Evolutionary conservation across 2,329 filamentous ascomycete species (phyloP), one percentile per base, ranked within the genome.

Genomic region (Cercospora canescens): DNA sequence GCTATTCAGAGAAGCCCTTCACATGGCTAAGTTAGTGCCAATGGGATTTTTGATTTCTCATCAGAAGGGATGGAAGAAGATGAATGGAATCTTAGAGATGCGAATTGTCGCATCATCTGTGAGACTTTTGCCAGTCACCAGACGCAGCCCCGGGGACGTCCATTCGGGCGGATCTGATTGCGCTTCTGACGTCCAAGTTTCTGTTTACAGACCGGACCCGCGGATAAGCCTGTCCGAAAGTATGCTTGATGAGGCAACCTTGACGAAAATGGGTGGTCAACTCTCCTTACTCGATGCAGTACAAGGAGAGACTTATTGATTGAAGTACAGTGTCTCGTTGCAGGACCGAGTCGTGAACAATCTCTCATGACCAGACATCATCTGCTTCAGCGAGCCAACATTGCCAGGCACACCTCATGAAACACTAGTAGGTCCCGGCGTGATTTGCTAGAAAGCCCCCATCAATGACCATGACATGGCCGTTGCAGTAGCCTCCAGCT

Each of bases 401-500:
- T 1, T 8, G 12, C 35, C 18, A 35, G n/a, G 28, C 6, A 16
- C 35, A 24, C n/a, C n/a, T 32, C 21, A 26, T 41, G 34, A 12
- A 9, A 32, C 35, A 7, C 28, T 16, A 48, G 26, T 48, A 60
- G 16, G 65, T 65, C 12, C 74, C 71, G 35, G 73, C 67, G 67
- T 76, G 73, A 55, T 75, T 75, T 41, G 72, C 66, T 58, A 77
- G 62, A 61, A 81, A 75, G 6, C 82, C 82, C 1, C 82, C 82
- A 75, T 84, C 82, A 7, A 80, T 78, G 1, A 86, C 73, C 60
- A 84, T 79, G 16, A 84, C 78, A 62, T 77, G 81, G 0, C 86
- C 86, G 74, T 87, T 87, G 59, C 84, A 78, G 74, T 87, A 88
- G 12, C 79, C 79, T 1, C 83, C 84, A 6, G 81, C 81, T 45